Conservation (phyloP, 441 rosid genomes). For the Corymbia calophylla region DNA sequence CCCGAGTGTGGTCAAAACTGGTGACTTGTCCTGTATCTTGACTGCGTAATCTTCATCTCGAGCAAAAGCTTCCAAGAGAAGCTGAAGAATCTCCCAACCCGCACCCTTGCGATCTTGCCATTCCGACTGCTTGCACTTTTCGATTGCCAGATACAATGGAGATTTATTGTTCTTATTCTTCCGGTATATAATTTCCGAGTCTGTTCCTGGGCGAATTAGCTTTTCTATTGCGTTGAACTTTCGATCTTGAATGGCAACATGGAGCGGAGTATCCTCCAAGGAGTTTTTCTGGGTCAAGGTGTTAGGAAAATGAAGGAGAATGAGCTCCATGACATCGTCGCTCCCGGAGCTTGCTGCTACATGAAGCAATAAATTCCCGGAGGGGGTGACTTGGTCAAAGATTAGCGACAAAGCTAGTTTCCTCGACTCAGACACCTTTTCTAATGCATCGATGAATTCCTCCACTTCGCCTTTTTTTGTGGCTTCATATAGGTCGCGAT, state of each 20-base stretch:
- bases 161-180: background rate
- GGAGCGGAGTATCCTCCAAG: background rate
- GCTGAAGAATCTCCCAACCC: fast-evolving
- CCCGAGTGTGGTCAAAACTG: fast-evolving
- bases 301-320: background rate
- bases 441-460: background rate
- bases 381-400: background rate
- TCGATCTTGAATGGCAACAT: background rate
- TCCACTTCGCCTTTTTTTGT: background rate
- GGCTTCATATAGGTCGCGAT: background rate
- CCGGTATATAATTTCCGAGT: background rate
- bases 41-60: background rate
- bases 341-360: background rate
- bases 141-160: background rate
- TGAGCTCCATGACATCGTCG: background rate
- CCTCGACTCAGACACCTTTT: background rate
- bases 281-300: background rate
- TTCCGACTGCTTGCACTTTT: fast-evolving
- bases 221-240: fast-evolving
- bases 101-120: fast-evolving
- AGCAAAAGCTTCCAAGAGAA: fast-evolving
- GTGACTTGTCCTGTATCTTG: background rate
- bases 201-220: fast-evolving
- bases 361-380: background rate
- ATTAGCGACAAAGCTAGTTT: background rate